phyloP scores from a whole-genome alignment of 2,329 filamentous ascomycete genomes.

The Pestalotiopsis sp. region DNA sequence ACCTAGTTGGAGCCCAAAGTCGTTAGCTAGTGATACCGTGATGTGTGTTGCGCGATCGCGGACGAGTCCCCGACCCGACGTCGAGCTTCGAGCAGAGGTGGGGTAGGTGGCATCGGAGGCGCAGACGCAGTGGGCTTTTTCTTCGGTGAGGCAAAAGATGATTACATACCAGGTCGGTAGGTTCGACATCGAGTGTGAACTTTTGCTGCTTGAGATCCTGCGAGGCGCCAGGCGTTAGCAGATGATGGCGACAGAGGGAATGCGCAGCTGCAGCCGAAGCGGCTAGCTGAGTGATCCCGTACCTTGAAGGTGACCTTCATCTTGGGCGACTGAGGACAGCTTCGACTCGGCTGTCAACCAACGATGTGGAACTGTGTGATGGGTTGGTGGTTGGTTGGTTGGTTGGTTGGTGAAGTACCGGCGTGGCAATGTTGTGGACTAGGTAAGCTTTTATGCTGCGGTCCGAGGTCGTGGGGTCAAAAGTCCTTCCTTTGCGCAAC shows the following conservation, averaged over 20 bases:
- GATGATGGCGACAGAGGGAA: slow-evolving; percentile 1
- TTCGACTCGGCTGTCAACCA: not conserved
- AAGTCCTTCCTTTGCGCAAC: not conserved
- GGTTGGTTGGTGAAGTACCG: too few species aligned
- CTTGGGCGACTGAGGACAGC: slow-evolving; percentile 29
- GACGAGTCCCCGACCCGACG: not conserved
- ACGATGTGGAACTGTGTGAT: not conserved
- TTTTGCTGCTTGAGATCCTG: slow-evolving; percentile 99
- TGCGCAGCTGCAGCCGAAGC: not conserved
- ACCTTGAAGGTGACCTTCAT: slow-evolving; percentile 73
- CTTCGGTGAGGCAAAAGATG: slow-evolving; percentile 22
- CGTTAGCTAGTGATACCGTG: slow-evolving; percentile 16
- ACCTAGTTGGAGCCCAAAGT: slow-evolving; percentile 56
- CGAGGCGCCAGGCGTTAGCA: slow-evolving; percentile 17
- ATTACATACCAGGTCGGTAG: slow-evolving; percentile 79
- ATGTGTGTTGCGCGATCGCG: not conserved
- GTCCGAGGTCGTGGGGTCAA: not conserved
- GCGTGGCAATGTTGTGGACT: not conserved
- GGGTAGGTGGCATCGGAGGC: slow-evolving; percentile 11
- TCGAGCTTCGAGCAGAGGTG: not conserved
- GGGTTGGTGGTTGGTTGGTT: not conserved
- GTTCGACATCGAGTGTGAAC: slow-evolving; percentile 94
- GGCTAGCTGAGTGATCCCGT: slow-evolving; percentile 24
- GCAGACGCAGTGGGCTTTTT: not conserved
- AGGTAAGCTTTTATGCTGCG: too few species aligned